These are phyloP conservation scores for Pseudotsuga menziesii DNA, from an alignment of 75 land plant species.

Conservation along the genomic window DNA sequence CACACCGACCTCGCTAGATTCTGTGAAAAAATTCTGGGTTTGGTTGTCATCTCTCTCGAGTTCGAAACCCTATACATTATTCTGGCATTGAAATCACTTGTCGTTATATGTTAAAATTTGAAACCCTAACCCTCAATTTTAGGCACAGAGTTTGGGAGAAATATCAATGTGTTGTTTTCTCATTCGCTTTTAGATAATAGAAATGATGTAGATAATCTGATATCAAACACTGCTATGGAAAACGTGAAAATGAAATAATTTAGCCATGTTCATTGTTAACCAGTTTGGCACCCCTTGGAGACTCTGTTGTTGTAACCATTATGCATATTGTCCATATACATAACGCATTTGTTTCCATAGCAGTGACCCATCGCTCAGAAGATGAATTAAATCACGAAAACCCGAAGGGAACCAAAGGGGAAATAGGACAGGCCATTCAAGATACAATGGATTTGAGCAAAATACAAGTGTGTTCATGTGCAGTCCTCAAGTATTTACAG, in stretches of 20 bases:
- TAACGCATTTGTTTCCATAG: slow-evolving; percentile 25
- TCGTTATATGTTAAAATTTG: slow-evolving; percentile 10
- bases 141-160: slow-evolving; percentile 9
- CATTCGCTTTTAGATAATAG: slow-evolving; percentile 9
- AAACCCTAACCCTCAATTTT: slow-evolving; percentile 21
- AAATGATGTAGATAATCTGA: slow-evolving; percentile 15
- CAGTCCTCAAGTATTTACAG: no score
- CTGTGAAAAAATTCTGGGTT: slow-evolving; percentile 18
- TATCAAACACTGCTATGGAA: slow-evolving; percentile 13
- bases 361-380: slow-evolving; percentile 25
- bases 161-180: slow-evolving; percentile 19
- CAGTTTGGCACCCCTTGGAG: slow-evolving; percentile 9
- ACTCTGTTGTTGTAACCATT: slow-evolving; percentile 16
- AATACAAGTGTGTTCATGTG: no score
- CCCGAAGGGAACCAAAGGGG: no score
- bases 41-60: slow-evolving; percentile 14
- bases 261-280: background rate
- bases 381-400: no score
- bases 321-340: slow-evolving; percentile 18
- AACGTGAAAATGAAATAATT: slow-evolving; percentile 22
- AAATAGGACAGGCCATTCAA: no score
- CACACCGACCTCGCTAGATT: slow-evolving; percentile 17
- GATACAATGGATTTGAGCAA: no score
- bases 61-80: slow-evolving; percentile 20
- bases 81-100: slow-evolving; percentile 17